Base-by-base conservation (phyloP, 495 filamentous ascomycete species). In the Neurospora sp. region DNA sequence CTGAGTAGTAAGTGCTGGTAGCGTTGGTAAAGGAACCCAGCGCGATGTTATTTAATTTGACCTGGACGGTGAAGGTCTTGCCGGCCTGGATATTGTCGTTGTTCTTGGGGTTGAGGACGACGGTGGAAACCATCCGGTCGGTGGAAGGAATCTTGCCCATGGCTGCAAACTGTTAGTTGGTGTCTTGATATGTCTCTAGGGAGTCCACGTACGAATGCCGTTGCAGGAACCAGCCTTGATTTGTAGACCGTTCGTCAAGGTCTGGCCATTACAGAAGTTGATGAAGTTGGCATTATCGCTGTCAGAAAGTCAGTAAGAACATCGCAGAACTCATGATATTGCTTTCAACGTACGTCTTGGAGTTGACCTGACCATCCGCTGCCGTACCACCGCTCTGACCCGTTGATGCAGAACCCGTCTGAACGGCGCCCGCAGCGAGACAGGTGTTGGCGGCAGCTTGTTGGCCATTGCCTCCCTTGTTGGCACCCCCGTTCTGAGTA, bases 101-200 rank as follows among this genome's bases (percentile, higher is more conserved):
- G 70, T 88, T 81, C 54, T 81, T 54, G 23, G 91, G 91, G 78
- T 81, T 84, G 44, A 84, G 75, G 74, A 93, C 85, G 70, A 92
- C 85, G 35, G 90, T 85, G 5, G 91, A 92, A 72, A 92, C 85
- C 91, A 93, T 93, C 40, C 87, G 85, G 69, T 74, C 79, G 42
- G 80, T 83, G 39, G 89, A 80, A 3, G 91, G 91, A 74, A 93
- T 92, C 71, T 92, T 85, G 74, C 91, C 91, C 91, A 93, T 93
- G 5, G 83, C 88, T 88, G 80, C 69, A 31, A 59, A 31, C 9
- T 66, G 71, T 83, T 79, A 83, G 79, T 41, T 9, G 31, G 42
- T 18, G 9, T 40, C 12, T n/a, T 20, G 37, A 40, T 12, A 31
- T 35, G 54, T 35, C 54, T 31, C 39, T 37, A 5, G 44, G 42